Percentiles rank a stretch among this genome's conserved stretches.
phyloP scores from a whole-genome alignment of 2,329 filamentous ascomycete species.

The Acarospora socialis region DNA sequence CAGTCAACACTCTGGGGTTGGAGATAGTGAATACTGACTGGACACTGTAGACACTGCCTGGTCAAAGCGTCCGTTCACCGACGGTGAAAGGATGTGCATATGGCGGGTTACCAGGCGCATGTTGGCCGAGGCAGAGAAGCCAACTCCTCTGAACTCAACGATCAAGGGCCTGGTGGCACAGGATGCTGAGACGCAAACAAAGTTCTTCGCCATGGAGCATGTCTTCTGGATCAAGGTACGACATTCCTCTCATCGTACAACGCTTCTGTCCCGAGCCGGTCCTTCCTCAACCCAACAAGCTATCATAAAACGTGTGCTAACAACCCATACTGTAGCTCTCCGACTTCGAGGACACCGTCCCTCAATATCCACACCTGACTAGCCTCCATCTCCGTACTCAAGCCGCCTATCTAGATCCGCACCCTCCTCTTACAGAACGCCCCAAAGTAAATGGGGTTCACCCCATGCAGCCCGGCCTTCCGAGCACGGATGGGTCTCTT shows the following conservation, averaged over 20 bases:
- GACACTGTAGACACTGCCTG: conserved; percentile 25
- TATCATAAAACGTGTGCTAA: too few relatives aligned
- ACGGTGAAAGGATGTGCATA: conserved; percentile 29
- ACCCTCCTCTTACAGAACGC: too few relatives aligned
- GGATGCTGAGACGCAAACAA: conserved; percentile 30
- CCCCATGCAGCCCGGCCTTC: too few relatives aligned
- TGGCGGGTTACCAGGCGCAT: conserved; percentile 34
- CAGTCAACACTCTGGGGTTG: too few relatives aligned
- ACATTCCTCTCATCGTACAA: conserved; percentile 1
- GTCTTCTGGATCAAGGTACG: conserved; percentile 37
- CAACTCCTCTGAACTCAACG: conserved; percentile 23
- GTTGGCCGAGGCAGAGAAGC: conserved; percentile 29
- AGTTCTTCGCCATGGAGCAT: conserved; percentile 35
- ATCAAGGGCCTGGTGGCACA: conserved; percentile 26
- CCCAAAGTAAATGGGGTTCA: too few relatives aligned
- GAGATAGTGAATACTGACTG: conserved; percentile 7
- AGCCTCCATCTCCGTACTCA: conserved; percentile 18
- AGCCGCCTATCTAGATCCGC: neutral
- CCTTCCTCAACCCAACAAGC: conserved; percentile 12
- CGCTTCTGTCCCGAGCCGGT: neutral
- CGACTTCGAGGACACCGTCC: conserved; percentile 35
- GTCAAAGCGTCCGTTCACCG: conserved; percentile 30
- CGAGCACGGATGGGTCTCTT: too few relatives aligned
- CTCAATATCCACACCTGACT: conserved; percentile 33
- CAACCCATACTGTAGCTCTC: too few relatives aligned